Conservation (phyloP, 1,284 basidiomycete species). For the Tremellales sp. region DNA sequence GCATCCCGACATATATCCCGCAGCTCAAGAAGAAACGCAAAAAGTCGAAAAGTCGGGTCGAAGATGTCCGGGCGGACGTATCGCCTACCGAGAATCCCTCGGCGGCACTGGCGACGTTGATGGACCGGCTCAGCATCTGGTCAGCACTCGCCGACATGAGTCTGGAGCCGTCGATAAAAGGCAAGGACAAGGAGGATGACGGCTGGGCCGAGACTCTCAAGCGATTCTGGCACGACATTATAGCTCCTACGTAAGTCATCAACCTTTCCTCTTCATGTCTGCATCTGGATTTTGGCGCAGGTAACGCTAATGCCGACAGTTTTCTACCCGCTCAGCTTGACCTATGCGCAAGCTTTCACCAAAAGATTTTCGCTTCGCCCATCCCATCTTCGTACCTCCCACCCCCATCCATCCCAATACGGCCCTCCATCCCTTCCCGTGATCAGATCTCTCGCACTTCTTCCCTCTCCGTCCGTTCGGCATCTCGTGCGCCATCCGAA, state of each 20-base stretch:
- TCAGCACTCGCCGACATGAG: conserved; percentile 38
- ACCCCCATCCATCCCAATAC: conserved; percentile 4
- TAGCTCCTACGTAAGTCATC: conserved; percentile 20
- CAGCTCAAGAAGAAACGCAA: conserved; percentile 6
- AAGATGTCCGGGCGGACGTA: background rate
- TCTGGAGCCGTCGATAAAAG: conserved; percentile 15
- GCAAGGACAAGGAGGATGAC: conserved; percentile 11
- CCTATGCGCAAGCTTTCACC: conserved; percentile 29
- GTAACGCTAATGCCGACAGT: conserved; percentile 1
- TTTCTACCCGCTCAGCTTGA: conserved; percentile 25
- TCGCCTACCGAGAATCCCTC: conserved; percentile 22
- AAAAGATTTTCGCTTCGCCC: conserved; percentile 36
- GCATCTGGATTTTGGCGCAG: background rate
- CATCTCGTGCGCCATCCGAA: conserved; percentile 3
- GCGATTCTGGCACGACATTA: conserved; percentile 28
- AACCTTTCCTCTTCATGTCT: background rate
- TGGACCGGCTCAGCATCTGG: conserved; percentile 42
- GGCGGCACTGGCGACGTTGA: conserved; percentile 28
- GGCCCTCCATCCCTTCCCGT: background rate
- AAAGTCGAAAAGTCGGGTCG: conserved; percentile 9
- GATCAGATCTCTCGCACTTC: conserved; percentile 8
- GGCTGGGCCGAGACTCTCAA: conserved; percentile 11
- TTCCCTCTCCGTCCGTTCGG: conserved; percentile 8
- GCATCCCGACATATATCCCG: conserved; percentile 8
- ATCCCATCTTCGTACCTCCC: conserved; percentile 24